Evolutionary conservation across 139 green algal species (phyloP).

Genomic region (Closterium sp.): DNA sequence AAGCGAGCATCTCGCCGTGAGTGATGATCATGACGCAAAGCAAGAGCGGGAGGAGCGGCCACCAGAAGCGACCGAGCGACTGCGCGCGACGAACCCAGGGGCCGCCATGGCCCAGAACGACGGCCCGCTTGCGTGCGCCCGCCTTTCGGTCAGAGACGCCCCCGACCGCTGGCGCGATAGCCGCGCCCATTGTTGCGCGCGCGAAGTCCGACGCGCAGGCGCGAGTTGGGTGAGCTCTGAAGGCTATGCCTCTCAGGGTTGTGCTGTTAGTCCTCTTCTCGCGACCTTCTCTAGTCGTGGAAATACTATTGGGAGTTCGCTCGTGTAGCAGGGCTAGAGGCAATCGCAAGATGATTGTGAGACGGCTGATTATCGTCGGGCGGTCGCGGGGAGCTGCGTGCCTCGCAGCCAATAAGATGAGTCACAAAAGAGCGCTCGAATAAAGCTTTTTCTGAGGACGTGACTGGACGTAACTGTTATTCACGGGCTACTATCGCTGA

Average conservation of each 20-base stretch:
- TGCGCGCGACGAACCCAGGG: neutral
- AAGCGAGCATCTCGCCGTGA: neutral
- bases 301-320: too few species aligned
- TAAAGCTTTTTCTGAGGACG: too few species aligned
- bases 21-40: neutral
- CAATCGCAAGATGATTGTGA: too few species aligned
- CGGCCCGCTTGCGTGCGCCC: neutral
- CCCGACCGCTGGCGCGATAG: neutral
- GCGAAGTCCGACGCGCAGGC: neutral
- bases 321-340: too few species aligned
- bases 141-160: neutral
- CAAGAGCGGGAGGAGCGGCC: neutral
- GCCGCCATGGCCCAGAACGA: neutral
- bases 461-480: neutral
- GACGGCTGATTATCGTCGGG: too few species aligned
- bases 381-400: too few species aligned
- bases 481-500: neutral
- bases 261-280: too few species aligned
- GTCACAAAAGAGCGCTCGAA: too few species aligned
- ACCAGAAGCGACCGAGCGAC: neutral
- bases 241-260: too few species aligned
- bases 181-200: neutral
- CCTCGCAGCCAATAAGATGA: too few species aligned
- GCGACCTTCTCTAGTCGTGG: too few species aligned
- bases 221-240: too few species aligned